Base-by-base conservation (phyloP, 345 rosid genomes). In the Psidium friedrichsthalianum region DNA sequence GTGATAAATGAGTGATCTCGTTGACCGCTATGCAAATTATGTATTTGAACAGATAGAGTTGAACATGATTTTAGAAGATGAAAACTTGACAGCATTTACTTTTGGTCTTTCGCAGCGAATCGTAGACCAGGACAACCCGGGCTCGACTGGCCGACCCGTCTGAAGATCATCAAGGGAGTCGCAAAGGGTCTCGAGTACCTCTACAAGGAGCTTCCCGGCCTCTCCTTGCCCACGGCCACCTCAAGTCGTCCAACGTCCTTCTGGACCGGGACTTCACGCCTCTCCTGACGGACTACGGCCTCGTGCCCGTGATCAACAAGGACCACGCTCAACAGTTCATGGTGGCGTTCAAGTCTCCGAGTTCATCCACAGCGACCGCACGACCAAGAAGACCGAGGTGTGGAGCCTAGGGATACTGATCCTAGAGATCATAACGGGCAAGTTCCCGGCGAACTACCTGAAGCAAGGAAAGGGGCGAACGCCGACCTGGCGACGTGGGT, bases 361-460 rank as follows among this genome's bases (percentile, higher is more conserved):
- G 86, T 94, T 89, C 93, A 88, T 85, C 82, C 91, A 90, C 83
- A 86, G 82, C 1, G 92, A 91, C 53, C 82, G 93, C 25, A 89
- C 91, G 2, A 91, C 95, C 1, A 89, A 90, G 29, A 94, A 89
- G 90, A 92, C 98, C 0, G 98, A 94, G 36, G 97, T 96, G 10
- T 96, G 99, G 99, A 94, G 95, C 83, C 94, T 95, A 0, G 99
- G 98, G n/a, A 94, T 95, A n/a, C 91, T 96, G 3, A 96, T 95
- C 6, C 93, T 95, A 0, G 99, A 96, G 89, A 56, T 93, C 61
- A 83, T 96, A 21, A 95, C 98, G 0, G 99, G 99, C n/a, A 94
- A 92, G 90, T 94, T 93, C 85, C 98, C 99, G 1, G 96, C 91
- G 16, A 96, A 94, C 86, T 94, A 95, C 87, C 91, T 92, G 27